Conservation (phyloP, 139 green algal species). For the Volvox africanus region DNA sequence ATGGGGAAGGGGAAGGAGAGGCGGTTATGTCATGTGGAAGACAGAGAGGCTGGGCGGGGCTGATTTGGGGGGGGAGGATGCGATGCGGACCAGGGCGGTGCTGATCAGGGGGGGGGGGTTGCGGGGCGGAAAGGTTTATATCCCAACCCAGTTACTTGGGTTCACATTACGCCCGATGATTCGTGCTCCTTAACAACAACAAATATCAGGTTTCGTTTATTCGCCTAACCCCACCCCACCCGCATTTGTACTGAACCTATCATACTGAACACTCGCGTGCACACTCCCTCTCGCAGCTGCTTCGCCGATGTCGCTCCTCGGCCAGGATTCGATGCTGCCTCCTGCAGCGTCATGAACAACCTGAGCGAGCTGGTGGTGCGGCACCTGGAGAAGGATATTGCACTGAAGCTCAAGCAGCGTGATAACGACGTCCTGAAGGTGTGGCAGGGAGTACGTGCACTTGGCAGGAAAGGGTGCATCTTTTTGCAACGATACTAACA, state of each 20-base stretch:
- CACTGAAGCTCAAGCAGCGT: constrained; percentile 39
- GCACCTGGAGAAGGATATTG: constrained; percentile 58
- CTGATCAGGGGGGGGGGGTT: too few relatives aligned
- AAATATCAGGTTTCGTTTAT: too few relatives aligned
- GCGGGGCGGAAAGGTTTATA: too few relatives aligned
- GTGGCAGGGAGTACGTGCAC: neutral
- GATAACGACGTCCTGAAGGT: constrained; percentile 52
- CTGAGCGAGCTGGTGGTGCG: constrained; percentile 62
- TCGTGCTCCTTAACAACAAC: too few relatives aligned
- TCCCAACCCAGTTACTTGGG: too few relatives aligned
- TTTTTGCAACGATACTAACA: too few relatives aligned
- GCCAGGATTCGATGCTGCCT: constrained; percentile 43
- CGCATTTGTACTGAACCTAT: too few relatives aligned
- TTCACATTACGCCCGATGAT: too few relatives aligned
- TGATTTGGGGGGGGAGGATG: too few relatives aligned
- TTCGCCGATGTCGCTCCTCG: constrained; percentile 60
- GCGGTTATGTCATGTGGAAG: neutral
- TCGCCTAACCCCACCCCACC: too few relatives aligned
- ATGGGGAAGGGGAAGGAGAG: neutral
- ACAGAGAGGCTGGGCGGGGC: neutral
- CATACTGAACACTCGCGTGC: too few relatives aligned
- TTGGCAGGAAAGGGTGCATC: neutral
- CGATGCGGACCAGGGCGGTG: too few relatives aligned
- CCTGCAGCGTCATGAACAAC: constrained; percentile 67
- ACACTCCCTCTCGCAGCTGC: constrained; percentile 38